Base-by-base conservation (phyloP, 2,329 filamentous ascomycete species). In the Gyromitra esculenta region DNA sequence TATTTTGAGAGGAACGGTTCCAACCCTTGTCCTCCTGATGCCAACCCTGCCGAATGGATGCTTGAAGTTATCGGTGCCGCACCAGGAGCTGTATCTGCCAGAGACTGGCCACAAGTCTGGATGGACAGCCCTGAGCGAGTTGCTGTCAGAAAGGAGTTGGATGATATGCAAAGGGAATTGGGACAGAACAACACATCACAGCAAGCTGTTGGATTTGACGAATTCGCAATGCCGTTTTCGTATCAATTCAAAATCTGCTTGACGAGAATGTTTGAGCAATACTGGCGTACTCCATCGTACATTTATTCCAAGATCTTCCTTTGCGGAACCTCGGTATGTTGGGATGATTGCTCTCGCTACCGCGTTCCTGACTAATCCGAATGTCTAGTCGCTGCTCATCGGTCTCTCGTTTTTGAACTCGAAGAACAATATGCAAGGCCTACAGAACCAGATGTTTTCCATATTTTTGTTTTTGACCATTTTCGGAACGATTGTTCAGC, bases 221-320 rank as follows among this genome's bases (percentile, higher is more conserved):
- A 97, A 83, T 97, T 97, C 77, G 94, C 94, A 2, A 92, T 92
- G 4, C 89, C 91, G 0, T 93, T 96, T 82, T 81, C 80, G 52
- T 81, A 85, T 6, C 94, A 97, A 83, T 85, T 95, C 54, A 85
- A 84, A 72, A 87, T 90, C 81, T 92, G 93, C 73, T 87, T 89
- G 18, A 83, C 87, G 79, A 92, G 94, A 81, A 91, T 96, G 35
- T 96, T 96, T 86, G 89, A 94, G 82, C 93, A 97, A 83, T 96
- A 96, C 87, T 97, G 94, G 93, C 91, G 94, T 76, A 94, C 91
- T 0, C 94, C 94, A 0, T 88, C 90, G 4, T 97, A 97, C 85
- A 94, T 97, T 83, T 96, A 95, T 85, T 91, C 92, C 81, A 97
- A 97, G 86, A 82, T 87, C 0, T 85, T 87, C 0, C 89, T 96